phyloP scores from a whole-genome alignment of 768 basidiomycete genomes.

The Roridomyces roridus region DNA sequence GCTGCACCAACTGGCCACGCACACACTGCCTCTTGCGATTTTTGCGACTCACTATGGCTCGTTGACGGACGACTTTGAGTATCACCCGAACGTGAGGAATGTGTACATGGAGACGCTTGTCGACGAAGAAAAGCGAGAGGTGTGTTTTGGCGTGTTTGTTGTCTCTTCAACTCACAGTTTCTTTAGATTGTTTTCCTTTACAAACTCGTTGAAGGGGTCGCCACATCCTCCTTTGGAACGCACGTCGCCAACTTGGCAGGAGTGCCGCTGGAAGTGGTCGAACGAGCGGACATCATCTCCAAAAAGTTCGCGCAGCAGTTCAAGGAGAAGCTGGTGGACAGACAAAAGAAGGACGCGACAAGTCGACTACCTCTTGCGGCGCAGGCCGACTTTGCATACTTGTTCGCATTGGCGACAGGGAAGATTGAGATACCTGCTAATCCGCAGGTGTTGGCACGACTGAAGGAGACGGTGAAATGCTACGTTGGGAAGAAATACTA shows the following conservation, averaged over 20 bases:
- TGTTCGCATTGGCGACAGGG: constrained; percentile 67
- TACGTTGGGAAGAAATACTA: constrained; percentile 20
- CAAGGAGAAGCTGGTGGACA: constrained; percentile 75
- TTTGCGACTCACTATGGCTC: constrained; percentile 99
- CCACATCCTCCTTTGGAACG: constrained; percentile 88
- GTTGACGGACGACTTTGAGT: constrained; percentile 91
- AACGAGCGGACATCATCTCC: constrained; percentile 88
- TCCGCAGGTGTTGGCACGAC: constrained; percentile 55
- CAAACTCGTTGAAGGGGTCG: constrained; percentile 90
- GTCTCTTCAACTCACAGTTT: neutral
- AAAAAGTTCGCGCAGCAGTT: constrained; percentile 88
- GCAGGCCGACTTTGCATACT: constrained; percentile 90
- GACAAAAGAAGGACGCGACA: constrained; percentile 57
- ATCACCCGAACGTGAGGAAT: constrained; percentile 90
- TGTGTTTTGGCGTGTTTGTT: constrained; percentile 35
- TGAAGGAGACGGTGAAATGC: constrained; percentile 49
- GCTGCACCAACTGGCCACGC: constrained; percentile 92
- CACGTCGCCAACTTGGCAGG: constrained; percentile 96
- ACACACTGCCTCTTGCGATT: constrained; percentile 89
- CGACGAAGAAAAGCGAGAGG: constrained; percentile 91
- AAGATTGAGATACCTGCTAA: constrained; percentile 59
- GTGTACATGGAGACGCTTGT: constrained; percentile 97
- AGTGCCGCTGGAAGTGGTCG: constrained; percentile 83
- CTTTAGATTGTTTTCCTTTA: constrained; percentile 89
- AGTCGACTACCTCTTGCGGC: constrained; percentile 75